Evolutionary conservation across 306 rosid species (phyloP).

Genomic region (Potentilla sterilis): DNA sequence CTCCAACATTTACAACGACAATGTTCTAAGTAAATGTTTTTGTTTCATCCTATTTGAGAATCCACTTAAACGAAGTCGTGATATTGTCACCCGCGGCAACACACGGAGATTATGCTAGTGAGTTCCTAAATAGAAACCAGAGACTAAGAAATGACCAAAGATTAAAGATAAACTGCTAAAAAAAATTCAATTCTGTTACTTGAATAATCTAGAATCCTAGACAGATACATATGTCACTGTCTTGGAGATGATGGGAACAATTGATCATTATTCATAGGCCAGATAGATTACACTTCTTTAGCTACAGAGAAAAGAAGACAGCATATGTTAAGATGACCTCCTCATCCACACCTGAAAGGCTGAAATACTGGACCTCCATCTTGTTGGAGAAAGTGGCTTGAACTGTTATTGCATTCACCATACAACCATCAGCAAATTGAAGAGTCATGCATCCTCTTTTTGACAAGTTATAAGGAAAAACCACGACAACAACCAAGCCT

Average conservation of each 20-base stretch:
- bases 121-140: neutral
- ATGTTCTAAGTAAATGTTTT: too few relatives aligned
- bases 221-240: too few relatives aligned
- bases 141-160: neutral
- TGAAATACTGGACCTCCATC: neutral
- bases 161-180: neutral
- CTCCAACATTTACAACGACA: too few relatives aligned
- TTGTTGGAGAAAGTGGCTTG: neutral
- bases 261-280: neutral
- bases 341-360: neutral
- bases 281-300: neutral
- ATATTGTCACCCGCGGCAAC: too few relatives aligned
- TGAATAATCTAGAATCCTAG: neutral
- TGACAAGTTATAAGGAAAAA: neutral
- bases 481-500: too few relatives aligned
- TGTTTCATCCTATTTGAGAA: too few relatives aligned
- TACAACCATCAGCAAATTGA: neutral
- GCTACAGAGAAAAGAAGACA: neutral
- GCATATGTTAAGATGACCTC: neutral
- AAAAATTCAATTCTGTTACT: neutral
- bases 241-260: neutral
- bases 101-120: too few relatives aligned
- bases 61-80: too few relatives aligned
- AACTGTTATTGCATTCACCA: neutral
- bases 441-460: neutral